A percentile compares a stretch with the other conserved stretches of the same genome.
Conservation (phyloP, 202 grass and related monocot genomes). For the Elaeis oleifera region DNA sequence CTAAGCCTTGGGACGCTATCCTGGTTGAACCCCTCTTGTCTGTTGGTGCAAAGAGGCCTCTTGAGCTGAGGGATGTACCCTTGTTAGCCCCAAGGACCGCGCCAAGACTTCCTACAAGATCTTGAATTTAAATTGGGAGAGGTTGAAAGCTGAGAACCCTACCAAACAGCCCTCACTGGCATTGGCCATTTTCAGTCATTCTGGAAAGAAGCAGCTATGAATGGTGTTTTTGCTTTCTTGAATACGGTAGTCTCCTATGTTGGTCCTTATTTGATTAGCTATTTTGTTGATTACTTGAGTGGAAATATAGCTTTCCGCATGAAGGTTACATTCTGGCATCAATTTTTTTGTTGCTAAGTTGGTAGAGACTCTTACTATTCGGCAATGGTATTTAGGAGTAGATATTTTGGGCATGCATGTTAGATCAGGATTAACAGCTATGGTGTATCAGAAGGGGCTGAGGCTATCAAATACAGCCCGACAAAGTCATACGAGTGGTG, state of each 20-base stretch:
- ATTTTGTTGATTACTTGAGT: constrained; percentile 48
- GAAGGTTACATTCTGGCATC: constrained; percentile 37
- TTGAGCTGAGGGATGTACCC: constrained; percentile 27
- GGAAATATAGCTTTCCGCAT: constrained; percentile 7
- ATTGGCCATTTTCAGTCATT: constrained; percentile 35
- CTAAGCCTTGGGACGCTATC: constrained; percentile 41
- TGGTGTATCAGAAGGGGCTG: constrained; percentile 54
- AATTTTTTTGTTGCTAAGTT: constrained; percentile 37
- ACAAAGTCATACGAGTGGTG: constrained; percentile 37
- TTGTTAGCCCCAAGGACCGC: constrained; percentile 26
- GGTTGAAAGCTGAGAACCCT: constrained; percentile 5
- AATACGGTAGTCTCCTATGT: constrained; percentile 53
- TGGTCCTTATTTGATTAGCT: constrained; percentile 51
- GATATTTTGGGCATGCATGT: constrained; percentile 62
- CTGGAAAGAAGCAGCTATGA: constrained; percentile 46
- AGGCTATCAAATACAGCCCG: constrained; percentile 47
- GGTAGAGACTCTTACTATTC: constrained; percentile 38
- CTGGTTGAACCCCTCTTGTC: constrained; percentile 52
- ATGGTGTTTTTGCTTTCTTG: constrained; percentile 31
- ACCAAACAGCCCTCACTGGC: constrained; percentile 25
- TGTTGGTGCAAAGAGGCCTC: constrained; percentile 27
- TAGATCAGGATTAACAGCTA: constrained; percentile 38
- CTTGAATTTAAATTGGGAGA: constrained; percentile 45
- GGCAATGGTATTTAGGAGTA: constrained; percentile 62
- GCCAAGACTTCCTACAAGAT: constrained; percentile 31